These are phyloP conservation scores for Colletotrichum abscissum DNA, from an alignment of 2,329 filamentous ascomycete species.

Conservation along the genomic window DNA sequence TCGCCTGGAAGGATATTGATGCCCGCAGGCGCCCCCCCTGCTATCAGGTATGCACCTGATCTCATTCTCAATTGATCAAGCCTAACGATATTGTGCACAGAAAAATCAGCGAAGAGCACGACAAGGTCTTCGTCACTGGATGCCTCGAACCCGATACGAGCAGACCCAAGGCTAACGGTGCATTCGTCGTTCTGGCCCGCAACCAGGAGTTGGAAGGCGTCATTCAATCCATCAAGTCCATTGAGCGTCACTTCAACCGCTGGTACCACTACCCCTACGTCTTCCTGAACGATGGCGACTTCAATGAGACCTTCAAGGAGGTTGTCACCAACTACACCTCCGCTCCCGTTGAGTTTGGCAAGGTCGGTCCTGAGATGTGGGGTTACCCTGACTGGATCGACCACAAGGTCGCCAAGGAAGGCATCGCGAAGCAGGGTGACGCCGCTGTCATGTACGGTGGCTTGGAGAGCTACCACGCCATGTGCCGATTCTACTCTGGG, in stretches of 20 bases:
- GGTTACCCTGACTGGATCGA: slow-evolving; percentile 98
- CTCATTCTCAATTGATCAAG: not conserved
- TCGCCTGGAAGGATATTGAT: slow-evolving; percentile 86
- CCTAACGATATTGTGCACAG: slow-evolving; percentile 57
- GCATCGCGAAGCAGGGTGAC: slow-evolving; percentile 96
- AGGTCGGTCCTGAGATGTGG: slow-evolving; percentile 92
- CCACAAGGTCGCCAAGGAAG: slow-evolving; percentile 91
- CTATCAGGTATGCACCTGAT: slow-evolving; percentile 77
- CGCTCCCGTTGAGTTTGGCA: slow-evolving; percentile 88
- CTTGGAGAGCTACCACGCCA: slow-evolving; percentile 98
- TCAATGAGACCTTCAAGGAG: slow-evolving; percentile 94
- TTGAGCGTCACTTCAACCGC: slow-evolving; percentile 98
- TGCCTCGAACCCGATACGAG: slow-evolving; percentile 85
- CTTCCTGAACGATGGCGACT: slow-evolving; percentile 97
- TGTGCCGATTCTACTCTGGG: slow-evolving; percentile 99
- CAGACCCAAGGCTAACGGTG: slow-evolving; percentile 88
- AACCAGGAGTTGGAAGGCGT: slow-evolving; percentile 98
- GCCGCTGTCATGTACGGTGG: slow-evolving; percentile 99
- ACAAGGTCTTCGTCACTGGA: slow-evolving; percentile 94
- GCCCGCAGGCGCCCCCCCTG: slow-evolving; percentile 87
- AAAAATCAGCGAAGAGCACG: slow-evolving; percentile 96
- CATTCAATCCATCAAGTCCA: slow-evolving; percentile 95
- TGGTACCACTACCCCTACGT: slow-evolving; percentile 99
- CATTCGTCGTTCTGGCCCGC: slow-evolving; percentile 93
- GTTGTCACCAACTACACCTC: slow-evolving; percentile 92